Evolutionary conservation across 257 asterid genomes (phyloP).

Genomic region (Solanum piurae): DNA sequence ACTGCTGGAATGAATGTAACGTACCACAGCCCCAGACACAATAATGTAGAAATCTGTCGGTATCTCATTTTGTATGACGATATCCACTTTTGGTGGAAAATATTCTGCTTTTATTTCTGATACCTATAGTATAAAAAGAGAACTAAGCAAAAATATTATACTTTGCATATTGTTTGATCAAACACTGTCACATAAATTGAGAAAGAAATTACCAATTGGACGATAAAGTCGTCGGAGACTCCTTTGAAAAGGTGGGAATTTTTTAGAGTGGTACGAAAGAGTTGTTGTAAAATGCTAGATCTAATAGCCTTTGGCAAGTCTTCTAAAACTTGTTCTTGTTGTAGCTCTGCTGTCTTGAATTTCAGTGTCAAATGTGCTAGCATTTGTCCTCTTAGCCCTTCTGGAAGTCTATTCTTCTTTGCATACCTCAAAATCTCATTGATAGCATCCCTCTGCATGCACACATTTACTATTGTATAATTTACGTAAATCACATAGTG

Average conservation of each 20-base stretch:
- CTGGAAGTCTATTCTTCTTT: constrained; percentile 82
- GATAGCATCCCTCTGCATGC: constrained; percentile 63
- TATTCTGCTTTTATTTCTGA: constrained; percentile 93
- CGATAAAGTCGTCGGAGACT: constrained; percentile 62
- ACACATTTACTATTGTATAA: not conserved
- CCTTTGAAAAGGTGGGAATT: constrained; percentile 72
- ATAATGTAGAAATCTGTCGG: constrained; percentile 88
- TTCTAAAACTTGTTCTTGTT: constrained; percentile 83
- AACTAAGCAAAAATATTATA: not conserved
- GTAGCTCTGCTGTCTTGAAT: constrained; percentile 87
- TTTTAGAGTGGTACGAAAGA: constrained; percentile 53
- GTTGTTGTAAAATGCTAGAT: constrained; percentile 84
- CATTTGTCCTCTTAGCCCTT: constrained; percentile 80
- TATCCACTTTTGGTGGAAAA: constrained; percentile 89
- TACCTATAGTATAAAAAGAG: constrained; percentile 30
- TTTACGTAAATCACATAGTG: too few relatives aligned
- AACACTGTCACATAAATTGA: not conserved
- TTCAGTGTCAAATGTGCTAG: constrained; percentile 77
- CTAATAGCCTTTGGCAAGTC: constrained; percentile 87
- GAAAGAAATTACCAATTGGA: constrained; percentile 59
- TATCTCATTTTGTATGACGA: constrained; percentile 75
- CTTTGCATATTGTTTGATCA: not conserved
- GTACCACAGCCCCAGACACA: constrained; percentile 93
- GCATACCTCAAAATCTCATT: constrained; percentile 63
- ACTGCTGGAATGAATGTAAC: not conserved